phyloP scores from a whole-genome alignment of 2,329 filamentous ascomycete species.

The Pseudopithomyces chartarum region DNA sequence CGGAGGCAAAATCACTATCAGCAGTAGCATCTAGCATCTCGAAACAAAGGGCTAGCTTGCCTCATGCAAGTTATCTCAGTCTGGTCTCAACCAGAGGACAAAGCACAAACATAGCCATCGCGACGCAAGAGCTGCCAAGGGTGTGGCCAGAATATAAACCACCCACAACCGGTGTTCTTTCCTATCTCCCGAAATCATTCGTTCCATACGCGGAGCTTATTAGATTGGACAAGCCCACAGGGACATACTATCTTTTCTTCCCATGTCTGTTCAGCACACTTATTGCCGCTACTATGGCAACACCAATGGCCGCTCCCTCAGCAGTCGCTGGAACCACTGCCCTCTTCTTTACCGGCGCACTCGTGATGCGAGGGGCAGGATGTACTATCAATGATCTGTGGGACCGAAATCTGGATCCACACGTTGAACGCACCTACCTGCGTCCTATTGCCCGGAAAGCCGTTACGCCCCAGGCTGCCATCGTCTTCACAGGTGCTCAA shows the following conservation, averaged over 20 bases:
- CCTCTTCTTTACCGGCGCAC: conserved; percentile 75
- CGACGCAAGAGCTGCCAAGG: conserved; percentile 18
- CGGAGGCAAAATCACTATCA: not conserved
- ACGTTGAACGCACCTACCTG: conserved; percentile 75
- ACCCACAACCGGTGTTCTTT: conserved; percentile 73
- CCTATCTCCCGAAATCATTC: conserved; percentile 69
- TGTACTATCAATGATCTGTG: conserved; percentile 91
- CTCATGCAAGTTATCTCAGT: not conserved
- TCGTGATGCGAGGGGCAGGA: conserved; percentile 86
- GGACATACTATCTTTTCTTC: conserved; percentile 84
- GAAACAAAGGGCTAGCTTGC: not conserved
- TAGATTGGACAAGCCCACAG: conserved; percentile 79
- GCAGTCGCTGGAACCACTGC: conserved; percentile 66
- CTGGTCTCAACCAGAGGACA: not conserved
- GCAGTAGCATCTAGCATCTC: not conserved
- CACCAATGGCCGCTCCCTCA: conserved; percentile 63
- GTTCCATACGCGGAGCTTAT: conserved; percentile 83
- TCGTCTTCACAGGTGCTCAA: conserved; percentile 76
- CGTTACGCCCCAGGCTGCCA: conserved; percentile 70
- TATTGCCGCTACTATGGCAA: conserved; percentile 72
- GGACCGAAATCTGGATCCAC: conserved; percentile 84
- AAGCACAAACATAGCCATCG: conserved; percentile 21
- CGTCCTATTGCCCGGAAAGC: conserved; percentile 82
- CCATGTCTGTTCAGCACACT: conserved; percentile 85
- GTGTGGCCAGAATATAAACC: conserved; percentile 59